phyloP scores from a whole-genome alignment of 2,329 filamentous ascomycete genomes.

The Fusarium transvaalense region DNA sequence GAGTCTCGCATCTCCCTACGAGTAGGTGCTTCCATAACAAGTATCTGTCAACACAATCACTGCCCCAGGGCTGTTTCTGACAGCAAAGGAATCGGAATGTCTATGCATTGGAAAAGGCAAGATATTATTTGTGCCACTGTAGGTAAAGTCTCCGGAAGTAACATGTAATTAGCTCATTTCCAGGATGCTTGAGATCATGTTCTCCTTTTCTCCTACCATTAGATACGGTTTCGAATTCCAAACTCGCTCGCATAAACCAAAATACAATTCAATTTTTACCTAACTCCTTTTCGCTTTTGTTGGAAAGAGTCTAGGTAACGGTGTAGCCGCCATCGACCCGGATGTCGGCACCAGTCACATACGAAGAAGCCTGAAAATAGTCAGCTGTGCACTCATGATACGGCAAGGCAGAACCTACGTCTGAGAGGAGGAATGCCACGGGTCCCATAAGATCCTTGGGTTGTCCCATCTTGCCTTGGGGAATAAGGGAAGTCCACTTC shows the following conservation, averaged over 20 bases:
- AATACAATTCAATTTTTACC: conserved; percentile 6
- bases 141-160: not conserved
- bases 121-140: not conserved
- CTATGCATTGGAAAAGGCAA: not conserved
- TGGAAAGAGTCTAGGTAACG: conserved; percentile 66
- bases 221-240: conserved; percentile 37
- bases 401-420: conserved; percentile 52
- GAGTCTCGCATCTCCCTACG: not conserved
- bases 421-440: conserved; percentile 86
- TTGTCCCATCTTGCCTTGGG: conserved; percentile 91
- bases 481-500: conserved; percentile 93
- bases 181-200: not conserved
- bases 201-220: conserved; percentile 19
- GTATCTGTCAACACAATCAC: not conserved
- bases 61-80: not conserved
- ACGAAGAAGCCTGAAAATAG: conserved; percentile 67
- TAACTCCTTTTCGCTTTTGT: conserved; percentile 10
- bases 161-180: not conserved
- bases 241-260: conserved; percentile 21
- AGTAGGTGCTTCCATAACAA: not conserved
- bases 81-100: not conserved
- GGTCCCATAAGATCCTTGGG: conserved; percentile 95
- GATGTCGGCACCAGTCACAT: conserved; percentile 80
- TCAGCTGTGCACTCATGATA: not conserved
- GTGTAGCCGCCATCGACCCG: conserved; percentile 91